phyloP scores from a whole-genome alignment of 2,329 filamentous ascomycete genomes.

The Chalara sp. region DNA sequence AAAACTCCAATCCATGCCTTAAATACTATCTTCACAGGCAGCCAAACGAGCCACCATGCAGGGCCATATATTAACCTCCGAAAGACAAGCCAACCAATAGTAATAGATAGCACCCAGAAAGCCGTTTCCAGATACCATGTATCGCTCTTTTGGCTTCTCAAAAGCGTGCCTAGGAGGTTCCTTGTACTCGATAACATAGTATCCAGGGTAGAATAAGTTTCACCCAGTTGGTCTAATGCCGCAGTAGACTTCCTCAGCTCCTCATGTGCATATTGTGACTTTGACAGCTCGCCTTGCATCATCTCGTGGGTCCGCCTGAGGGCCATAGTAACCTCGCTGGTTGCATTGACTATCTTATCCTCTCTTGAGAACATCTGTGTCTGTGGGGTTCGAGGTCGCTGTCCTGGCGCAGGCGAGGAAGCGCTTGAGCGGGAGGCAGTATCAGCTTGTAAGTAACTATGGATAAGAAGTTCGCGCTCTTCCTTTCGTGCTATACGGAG shows the following conservation, averaged over 20 bases:
- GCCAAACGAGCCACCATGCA: slow-evolving; percentile 79
- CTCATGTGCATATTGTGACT: slow-evolving; percentile 84
- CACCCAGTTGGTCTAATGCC: slow-evolving; percentile 72
- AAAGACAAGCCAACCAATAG: slow-evolving; percentile 80
- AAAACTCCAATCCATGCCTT: slow-evolving; percentile 50
- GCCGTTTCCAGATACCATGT: slow-evolving; percentile 96
- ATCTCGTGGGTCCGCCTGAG: slow-evolving; percentile 80
- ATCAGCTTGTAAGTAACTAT: slow-evolving; percentile 41
- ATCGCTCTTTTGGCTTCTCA: slow-evolving; percentile 89
- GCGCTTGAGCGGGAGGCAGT: slow-evolving; percentile 12
- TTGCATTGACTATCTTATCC: slow-evolving; percentile 67
- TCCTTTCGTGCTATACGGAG: slow-evolving; percentile 66
- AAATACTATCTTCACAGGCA: slow-evolving; percentile 65
- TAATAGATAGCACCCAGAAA: slow-evolving; percentile 72
- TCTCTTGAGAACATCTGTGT: slow-evolving; percentile 43
- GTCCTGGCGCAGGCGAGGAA: slow-evolving; percentile 30
- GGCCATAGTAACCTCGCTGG: slow-evolving; percentile 76
- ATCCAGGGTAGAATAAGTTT: slow-evolving; percentile 76
- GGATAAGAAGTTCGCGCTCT: slow-evolving; percentile 71
- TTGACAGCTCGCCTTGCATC: slow-evolving; percentile 76
- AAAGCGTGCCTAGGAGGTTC: slow-evolving; percentile 68
- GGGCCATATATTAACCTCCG: slow-evolving; percentile 82
- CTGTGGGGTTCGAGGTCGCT: slow-evolving; percentile 19
- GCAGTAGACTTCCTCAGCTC: slow-evolving; percentile 79
- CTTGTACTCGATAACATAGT: slow-evolving; percentile 67